Conservation (phyloP, 192 early-diverging fungal genomes). For the Umbelopsis sp. region DNA sequence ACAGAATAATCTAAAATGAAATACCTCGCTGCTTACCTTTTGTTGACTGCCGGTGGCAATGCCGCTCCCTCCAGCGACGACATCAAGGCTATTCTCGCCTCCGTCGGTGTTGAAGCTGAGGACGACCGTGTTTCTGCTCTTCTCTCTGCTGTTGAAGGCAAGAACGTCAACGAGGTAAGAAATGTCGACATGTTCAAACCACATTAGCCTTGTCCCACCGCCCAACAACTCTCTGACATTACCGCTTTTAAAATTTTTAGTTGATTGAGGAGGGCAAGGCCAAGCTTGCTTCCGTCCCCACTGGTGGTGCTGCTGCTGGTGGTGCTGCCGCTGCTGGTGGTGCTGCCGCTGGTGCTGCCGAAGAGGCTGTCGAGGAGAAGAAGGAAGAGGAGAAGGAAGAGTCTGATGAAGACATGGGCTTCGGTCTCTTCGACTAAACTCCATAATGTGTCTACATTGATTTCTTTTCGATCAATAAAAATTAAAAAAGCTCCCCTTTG, state of each 20-base stretch:
- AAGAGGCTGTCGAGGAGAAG: constrained; percentile 65
- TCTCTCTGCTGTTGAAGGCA: constrained; percentile 81
- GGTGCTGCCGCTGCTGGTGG: constrained; percentile 66
- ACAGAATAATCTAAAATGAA: constrained; percentile 66
- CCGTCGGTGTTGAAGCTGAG: constrained; percentile 94
- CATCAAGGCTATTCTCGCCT: constrained; percentile 79
- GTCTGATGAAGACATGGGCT: constrained; percentile 62
- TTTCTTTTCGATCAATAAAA: neutral
- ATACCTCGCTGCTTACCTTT: constrained; percentile 96
- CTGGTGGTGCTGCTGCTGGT: constrained; percentile 81
- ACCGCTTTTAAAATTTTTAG: constrained; percentile 35
- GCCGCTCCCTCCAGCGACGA: constrained; percentile 72
- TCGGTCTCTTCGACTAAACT: constrained; percentile 19
- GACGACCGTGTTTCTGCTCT: constrained; percentile 71
- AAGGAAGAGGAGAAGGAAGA: constrained; percentile 93
- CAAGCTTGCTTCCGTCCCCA: constrained; percentile 92
- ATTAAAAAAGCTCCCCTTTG: neutral
- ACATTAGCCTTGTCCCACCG: too few relatives aligned
- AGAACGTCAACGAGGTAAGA: constrained; percentile 79
- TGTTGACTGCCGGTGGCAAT: constrained; percentile 89
- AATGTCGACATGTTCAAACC: neutral
- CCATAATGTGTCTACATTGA: constrained; percentile 10
- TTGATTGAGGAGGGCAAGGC: constrained; percentile 85
- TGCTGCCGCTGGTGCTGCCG: constrained; percentile 64
- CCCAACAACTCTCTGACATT: too few relatives aligned